phyloP scores from a whole-genome alignment of 148 eudicot species.

The Dysphania ambrosioides region DNA sequence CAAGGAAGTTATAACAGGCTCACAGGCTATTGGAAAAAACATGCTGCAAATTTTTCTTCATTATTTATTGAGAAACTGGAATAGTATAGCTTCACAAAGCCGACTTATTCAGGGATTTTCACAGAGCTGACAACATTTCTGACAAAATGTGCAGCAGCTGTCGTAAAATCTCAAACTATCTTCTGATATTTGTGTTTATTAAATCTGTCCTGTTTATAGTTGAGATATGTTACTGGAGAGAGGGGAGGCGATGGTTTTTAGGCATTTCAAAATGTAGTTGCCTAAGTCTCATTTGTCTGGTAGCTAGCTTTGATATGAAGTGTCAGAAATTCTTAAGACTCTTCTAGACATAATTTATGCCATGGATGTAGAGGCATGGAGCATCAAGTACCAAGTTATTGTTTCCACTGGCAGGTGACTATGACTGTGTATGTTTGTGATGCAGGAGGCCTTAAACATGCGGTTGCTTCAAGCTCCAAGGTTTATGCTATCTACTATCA shows the following conservation, averaged over 20 bases:
- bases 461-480: not conserved
- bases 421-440: not conserved
- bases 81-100: not conserved
- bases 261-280: not conserved
- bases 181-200: not conserved
- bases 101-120: not conserved
- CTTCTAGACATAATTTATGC: not conserved
- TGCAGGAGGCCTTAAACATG: not conserved
- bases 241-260: not conserved
- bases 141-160: slow-evolving; percentile 6
- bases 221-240: not conserved
- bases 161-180: not conserved
- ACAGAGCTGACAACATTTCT: not conserved
- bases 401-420: not conserved
- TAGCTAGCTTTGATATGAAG: not conserved
- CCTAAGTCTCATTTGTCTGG: not conserved
- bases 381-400: not conserved
- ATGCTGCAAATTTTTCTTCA: not conserved
- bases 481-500: too few relatives aligned
- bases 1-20: too few relatives aligned
- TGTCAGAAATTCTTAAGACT: not conserved
- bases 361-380: not conserved
- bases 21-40: not conserved
- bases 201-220: not conserved
- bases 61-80: not conserved